Evolutionary conservation across 148 eudicot genomes (phyloP), one percentile per base, ranked within the genome.

Genomic region (Limonium bicolor): DNA sequence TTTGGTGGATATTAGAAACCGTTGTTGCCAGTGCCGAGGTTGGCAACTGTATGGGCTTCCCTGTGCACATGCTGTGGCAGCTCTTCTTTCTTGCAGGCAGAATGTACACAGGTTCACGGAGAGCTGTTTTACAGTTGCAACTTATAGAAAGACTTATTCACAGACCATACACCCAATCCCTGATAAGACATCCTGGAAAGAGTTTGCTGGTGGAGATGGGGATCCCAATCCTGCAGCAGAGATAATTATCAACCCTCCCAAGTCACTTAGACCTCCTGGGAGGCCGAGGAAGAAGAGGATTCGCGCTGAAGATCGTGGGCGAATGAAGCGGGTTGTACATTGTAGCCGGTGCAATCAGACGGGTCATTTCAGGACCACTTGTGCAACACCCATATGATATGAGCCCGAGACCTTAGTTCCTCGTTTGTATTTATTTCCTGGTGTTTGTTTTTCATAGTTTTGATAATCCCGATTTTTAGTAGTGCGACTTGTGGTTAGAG

Each of bases 331-430:
- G 29, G 72, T 76, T 41, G 82, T 76, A 46, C 82, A 76, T 42
- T 76, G 82, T 41, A 76, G 82, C 47, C 71, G 74, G 4, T 76
- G 82, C 63, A 76, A 76, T 55, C 82, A 76, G 26, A 76, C 82
- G 3, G 82, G 82, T 3, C 82, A 76, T 50, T 76, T 76, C 63
- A 68, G 82, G 56, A 76, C 74, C 4, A 76, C 82, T 0, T 76
- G 82, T 59, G 54, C 74, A 21, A 64, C 77, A 41, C 74, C 77
- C 20, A 48, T 71, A 15, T 68, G 60, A 58, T n/a, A n/a, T n/a
- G n/a, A n/a, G n/a, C n/a, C n/a, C n/a, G n/a, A n/a, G n/a, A n/a
- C 36, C 11, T 32, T 32, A 15, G 36, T 6, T 32, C 14, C 14
- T 15, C 36, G 36, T 32, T 12, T 0, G 14, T 32, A 10, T 10